Percentiles rank a stretch among this genome's conserved stretches.
Evolutionary conservation across 257 asterid genomes (phyloP).

Genomic region (Perilla frutescens): DNA sequence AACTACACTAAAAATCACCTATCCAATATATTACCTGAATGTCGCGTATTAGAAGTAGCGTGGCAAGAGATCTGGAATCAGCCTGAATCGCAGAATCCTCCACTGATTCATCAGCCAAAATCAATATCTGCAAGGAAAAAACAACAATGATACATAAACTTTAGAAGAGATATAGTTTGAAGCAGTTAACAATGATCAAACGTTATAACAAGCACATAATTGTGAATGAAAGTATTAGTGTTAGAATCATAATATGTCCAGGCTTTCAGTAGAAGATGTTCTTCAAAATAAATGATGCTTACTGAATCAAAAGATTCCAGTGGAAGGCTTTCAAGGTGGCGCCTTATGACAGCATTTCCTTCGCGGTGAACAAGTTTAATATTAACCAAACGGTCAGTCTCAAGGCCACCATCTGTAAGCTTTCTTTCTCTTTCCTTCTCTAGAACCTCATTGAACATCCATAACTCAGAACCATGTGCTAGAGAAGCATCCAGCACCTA

Average conservation of each 20-base stretch:
- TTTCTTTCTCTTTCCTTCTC: constrained; percentile 80
- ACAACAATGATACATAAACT: constrained; percentile 12
- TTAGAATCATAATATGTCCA: background rate
- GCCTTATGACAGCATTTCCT: constrained; percentile 90
- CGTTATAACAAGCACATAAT: background rate
- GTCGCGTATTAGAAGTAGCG: constrained; percentile 85
- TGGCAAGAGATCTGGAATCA: constrained; percentile 94
- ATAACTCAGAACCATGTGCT: constrained; percentile 81
- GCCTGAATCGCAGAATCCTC: constrained; percentile 95
- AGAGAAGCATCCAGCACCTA: constrained; percentile 90
- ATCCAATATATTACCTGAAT: constrained; percentile 65
- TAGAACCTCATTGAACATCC: constrained; percentile 92
- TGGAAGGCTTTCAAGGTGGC: constrained; percentile 92
- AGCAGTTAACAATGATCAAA: constrained; percentile 13
- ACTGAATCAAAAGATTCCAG: constrained; percentile 88
- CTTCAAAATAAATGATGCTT: constrained; percentile 42
- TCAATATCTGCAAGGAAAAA: constrained; percentile 63
- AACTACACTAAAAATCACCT: constrained; percentile 16
- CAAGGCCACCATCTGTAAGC: constrained; percentile 87
- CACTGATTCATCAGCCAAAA: constrained; percentile 90
- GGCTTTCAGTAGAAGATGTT: constrained; percentile 18
- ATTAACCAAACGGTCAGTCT: constrained; percentile 65
- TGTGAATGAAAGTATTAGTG: background rate
- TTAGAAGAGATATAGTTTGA: constrained; percentile 15
- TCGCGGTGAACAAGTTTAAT: constrained; percentile 79